Conservation (phyloP, 176 grass and related monocot species). For the Thalia dealbata region DNA sequence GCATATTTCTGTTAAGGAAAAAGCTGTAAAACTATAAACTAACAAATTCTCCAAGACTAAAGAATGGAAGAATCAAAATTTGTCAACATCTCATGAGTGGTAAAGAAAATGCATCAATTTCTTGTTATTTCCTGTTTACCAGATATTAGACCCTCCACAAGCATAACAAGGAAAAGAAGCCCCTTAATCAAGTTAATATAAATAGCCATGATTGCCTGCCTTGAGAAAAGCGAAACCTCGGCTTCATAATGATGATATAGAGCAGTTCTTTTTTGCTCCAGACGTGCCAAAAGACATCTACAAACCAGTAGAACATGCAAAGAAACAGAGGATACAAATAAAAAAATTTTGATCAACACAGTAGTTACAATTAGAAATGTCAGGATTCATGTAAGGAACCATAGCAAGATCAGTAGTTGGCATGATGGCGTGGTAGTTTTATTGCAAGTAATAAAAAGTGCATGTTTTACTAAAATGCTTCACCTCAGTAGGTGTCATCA, state of each 20-base stretch:
- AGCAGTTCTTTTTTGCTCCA: conserved; percentile 24
- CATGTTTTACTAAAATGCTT: conserved; percentile 12
- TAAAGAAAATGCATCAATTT: conserved; percentile 1
- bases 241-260: conserved; percentile 27
- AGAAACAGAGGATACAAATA: conserved; percentile 22
- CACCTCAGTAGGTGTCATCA: conserved; percentile 96
- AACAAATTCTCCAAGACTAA: neutral
- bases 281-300: conserved; percentile 32
- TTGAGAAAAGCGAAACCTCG: conserved; percentile 25
- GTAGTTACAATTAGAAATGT: conserved; percentile 6
- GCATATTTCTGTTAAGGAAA: neutral
- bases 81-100: conserved; percentile 2
- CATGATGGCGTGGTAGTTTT: conserved; percentile 4
- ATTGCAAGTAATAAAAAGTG: conserved; percentile 13
- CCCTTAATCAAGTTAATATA: conserved; percentile 19
- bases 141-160: conserved; percentile 12
- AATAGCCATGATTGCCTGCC: conserved; percentile 28
- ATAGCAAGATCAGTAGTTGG: conserved; percentile 6
- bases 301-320: conserved; percentile 28
- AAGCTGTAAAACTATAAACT: neutral
- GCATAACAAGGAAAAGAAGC: conserved; percentile 12
- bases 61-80: neutral
- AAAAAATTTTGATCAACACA: conserved; percentile 19
- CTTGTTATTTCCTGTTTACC: conserved; percentile 1
- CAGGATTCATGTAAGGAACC: conserved; percentile 22